Percentiles rank a stretch among this genome's conserved stretches.
Conservation (phyloP, 345 rosid species). For the Eucalyptus viminalis region DNA sequence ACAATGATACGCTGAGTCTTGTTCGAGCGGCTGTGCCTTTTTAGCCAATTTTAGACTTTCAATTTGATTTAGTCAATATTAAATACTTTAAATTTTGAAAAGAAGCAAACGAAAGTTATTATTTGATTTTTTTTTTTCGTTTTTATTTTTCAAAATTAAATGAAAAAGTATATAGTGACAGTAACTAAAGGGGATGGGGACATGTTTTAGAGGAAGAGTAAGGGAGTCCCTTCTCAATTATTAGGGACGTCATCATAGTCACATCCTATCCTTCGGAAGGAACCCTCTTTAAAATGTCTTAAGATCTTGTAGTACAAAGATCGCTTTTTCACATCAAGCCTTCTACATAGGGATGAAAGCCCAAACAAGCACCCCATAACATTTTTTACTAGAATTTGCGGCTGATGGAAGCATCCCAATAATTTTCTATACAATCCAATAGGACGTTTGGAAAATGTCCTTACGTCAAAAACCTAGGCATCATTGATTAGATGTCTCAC, state of each 20-base stretch:
- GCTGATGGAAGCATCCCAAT: background rate
- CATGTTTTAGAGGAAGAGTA: no score
- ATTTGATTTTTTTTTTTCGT: no score
- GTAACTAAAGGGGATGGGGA: no score
- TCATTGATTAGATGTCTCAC: no score
- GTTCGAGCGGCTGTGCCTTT: background rate
- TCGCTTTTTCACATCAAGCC: background rate
- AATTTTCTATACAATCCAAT: background rate
- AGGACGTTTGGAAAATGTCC: background rate
- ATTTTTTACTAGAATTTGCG: background rate
- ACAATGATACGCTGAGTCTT: no score
- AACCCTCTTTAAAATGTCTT: background rate
- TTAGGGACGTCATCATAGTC: background rate
- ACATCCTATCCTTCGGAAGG: background rate
- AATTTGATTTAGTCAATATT: background rate
- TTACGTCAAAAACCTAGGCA: accelerated
- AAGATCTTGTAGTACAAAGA: background rate
- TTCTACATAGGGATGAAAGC: background rate
- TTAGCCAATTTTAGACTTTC: background rate
- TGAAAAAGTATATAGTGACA: no score
- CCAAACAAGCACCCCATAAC: background rate
- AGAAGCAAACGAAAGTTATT: no score
- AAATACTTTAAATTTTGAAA: background rate
- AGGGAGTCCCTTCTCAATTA: no score
- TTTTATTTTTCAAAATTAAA: no score